Conservation (phyloP, 179 eudicot species). For the Kewa caespitosa region DNA sequence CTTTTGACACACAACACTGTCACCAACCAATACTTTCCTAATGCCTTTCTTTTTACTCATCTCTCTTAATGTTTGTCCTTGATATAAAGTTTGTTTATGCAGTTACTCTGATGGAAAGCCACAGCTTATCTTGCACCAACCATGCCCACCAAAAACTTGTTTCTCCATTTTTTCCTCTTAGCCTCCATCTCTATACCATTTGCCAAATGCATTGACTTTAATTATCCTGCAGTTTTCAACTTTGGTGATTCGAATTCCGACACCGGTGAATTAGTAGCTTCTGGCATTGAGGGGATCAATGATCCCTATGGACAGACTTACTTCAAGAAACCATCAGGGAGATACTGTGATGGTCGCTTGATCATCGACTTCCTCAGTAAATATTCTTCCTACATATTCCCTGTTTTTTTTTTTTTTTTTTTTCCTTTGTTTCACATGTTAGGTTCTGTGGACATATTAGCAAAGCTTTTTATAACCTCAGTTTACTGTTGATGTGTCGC, state of each 20-base stretch:
- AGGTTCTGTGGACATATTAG: background rate
- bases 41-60: background rate
- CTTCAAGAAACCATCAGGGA: constrained; percentile 78
- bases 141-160: constrained; percentile 32
- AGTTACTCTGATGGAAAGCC: constrained; percentile 11
- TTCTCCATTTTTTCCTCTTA: constrained; percentile 26
- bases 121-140: constrained; percentile 24
- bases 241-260: constrained; percentile 97
- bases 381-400: constrained; percentile 1
- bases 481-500: constrained; percentile 15
- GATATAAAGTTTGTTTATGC: constrained; percentile 26
- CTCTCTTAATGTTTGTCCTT: background rate
- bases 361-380: constrained; percentile 74
- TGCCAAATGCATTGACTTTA: constrained; percentile 52
- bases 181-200: constrained; percentile 29
- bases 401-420: constrained; percentile 11
- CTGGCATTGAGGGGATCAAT: constrained; percentile 58
- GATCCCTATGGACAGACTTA: constrained; percentile 79
- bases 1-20: constrained; percentile 16
- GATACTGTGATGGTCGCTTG: constrained; percentile 89
- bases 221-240: constrained; percentile 88
- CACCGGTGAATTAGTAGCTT: constrained; percentile 72
- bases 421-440: constrained; percentile 10
- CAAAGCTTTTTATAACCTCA: background rate
- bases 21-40: constrained; percentile 31